Evolutionary conservation across 345 rosid genomes (phyloP).

Genomic region (Anastatica hierochuntica): DNA sequence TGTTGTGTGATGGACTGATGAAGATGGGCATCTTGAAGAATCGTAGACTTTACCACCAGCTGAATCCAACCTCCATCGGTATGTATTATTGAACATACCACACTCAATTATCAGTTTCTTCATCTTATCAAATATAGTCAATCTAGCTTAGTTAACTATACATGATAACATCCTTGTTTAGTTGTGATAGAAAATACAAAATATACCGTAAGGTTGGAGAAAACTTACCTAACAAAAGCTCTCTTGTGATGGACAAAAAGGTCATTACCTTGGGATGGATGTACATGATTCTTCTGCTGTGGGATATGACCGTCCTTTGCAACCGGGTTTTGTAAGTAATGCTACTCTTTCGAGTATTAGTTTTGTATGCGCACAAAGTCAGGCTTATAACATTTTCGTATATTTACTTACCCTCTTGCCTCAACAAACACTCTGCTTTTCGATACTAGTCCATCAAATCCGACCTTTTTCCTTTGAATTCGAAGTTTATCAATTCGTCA

Average conservation of each 20-base stretch:
- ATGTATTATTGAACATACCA: slow-evolving; percentile 10
- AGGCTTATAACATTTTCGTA: not conserved
- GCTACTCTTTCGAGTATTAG: not conserved
- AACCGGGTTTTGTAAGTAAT: slow-evolving; percentile 87
- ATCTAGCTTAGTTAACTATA: no score
- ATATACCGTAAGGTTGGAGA: not conserved
- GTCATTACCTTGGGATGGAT: slow-evolving; percentile 97
- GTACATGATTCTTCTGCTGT: slow-evolving; percentile 82
- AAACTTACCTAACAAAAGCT: slow-evolving; percentile 6
- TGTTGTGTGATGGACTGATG: slow-evolving; percentile 61
- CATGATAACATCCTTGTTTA: no score
- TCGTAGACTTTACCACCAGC: slow-evolving; percentile 40
- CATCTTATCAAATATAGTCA: not conserved
- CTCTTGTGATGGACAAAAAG: slow-evolving; percentile 33
- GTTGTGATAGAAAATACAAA: not conserved
- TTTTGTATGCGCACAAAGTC: not conserved
- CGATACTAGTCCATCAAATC: not conserved
- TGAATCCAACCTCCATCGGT: slow-evolving; percentile 98
- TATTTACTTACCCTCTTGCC: not conserved
- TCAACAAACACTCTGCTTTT: not conserved
- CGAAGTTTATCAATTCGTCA: no score
- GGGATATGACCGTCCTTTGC: slow-evolving; percentile 61
- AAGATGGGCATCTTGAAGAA: slow-evolving; percentile 70
- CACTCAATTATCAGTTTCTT: no score
- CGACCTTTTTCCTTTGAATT: not conserved